Evolutionary conservation across 148 eudicot species (phyloP).

Genomic region (Nyssa sinensis): DNA sequence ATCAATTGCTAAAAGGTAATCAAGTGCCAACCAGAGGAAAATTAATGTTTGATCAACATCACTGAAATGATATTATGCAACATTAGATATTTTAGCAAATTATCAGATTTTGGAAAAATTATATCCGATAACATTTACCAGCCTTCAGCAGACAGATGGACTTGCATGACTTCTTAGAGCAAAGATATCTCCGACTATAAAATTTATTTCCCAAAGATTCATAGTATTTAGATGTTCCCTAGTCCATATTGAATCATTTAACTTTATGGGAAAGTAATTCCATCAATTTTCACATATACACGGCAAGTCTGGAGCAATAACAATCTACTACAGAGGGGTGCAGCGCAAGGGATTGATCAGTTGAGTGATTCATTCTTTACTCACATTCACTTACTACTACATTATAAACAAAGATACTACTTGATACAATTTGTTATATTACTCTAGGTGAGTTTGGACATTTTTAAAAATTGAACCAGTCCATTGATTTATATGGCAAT

Average conservation of each 20-base stretch:
- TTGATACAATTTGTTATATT: neutral
- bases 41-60: neutral
- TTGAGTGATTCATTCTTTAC: neutral
- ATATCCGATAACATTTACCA: neutral
- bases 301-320: neutral
- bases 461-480: no score
- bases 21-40: slow-evolving; percentile 4
- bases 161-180: neutral
- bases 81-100: neutral
- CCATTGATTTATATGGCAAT: neutral
- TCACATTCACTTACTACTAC: neutral
- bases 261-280: neutral
- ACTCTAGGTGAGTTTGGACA: neutral
- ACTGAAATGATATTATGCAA: neutral
- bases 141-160: neutral
- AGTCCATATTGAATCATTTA: neutral
- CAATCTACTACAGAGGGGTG: neutral
- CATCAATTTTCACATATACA: neutral
- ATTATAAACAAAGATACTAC: neutral
- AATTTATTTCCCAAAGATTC: neutral
- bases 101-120: neutral
- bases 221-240: neutral
- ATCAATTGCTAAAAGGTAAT: slow-evolving; percentile 14
- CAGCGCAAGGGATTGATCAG: neutral
- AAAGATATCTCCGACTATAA: neutral